These are phyloP conservation scores for Endoconidiophora polonica DNA, from an alignment of 2,329 filamentous ascomycete genomes.

Conservation along the genomic window DNA sequence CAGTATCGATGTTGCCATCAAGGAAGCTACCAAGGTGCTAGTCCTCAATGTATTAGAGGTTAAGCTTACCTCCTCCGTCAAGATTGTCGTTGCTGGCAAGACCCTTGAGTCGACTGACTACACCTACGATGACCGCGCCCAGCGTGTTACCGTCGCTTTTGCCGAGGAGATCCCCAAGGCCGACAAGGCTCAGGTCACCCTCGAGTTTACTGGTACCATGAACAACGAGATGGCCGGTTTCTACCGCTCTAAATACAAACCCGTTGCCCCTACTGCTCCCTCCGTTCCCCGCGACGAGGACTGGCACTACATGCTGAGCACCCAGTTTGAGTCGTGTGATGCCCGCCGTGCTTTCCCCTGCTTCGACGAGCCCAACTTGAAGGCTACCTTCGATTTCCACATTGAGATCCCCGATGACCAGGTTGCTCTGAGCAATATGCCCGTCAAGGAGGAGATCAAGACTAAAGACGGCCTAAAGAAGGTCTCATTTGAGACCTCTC, in stretches of 20 bases:
- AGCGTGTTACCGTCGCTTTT: slow-evolving; percentile 69
- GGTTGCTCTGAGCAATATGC: slow-evolving; percentile 90
- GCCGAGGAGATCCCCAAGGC: slow-evolving; percentile 50
- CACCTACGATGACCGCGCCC: slow-evolving; percentile 65
- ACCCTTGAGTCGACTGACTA: slow-evolving; percentile 40
- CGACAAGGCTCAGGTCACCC: slow-evolving; percentile 46
- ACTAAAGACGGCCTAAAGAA: slow-evolving; percentile 48
- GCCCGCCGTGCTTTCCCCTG: slow-evolving; percentile 90
- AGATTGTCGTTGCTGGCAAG: slow-evolving; percentile 31
- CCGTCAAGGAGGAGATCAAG: slow-evolving; percentile 52
- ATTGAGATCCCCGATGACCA: slow-evolving; percentile 82
- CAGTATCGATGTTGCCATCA: slow-evolving; percentile 60
- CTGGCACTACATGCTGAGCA: slow-evolving; percentile 69
- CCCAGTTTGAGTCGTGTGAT: slow-evolving; percentile 94
- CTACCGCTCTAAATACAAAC: slow-evolving; percentile 89
- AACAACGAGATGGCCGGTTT: slow-evolving; percentile 90
- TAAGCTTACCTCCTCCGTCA: slow-evolving; percentile 45
- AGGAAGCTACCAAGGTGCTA: slow-evolving; percentile 56
- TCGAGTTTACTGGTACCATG: slow-evolving; percentile 65
- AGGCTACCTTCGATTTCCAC: slow-evolving; percentile 86
- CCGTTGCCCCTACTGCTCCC: slow-evolving; percentile 49
- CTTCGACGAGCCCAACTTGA: slow-evolving; percentile 95
- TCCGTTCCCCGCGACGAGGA: slow-evolving; percentile 62
- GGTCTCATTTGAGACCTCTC: slow-evolving; percentile 68
- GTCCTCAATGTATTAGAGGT: slow-evolving; percentile 76